Evolutionary conservation across 2,329 filamentous ascomycete genomes (phyloP).

Genomic region (Colletotrichum ledebouriae): DNA sequence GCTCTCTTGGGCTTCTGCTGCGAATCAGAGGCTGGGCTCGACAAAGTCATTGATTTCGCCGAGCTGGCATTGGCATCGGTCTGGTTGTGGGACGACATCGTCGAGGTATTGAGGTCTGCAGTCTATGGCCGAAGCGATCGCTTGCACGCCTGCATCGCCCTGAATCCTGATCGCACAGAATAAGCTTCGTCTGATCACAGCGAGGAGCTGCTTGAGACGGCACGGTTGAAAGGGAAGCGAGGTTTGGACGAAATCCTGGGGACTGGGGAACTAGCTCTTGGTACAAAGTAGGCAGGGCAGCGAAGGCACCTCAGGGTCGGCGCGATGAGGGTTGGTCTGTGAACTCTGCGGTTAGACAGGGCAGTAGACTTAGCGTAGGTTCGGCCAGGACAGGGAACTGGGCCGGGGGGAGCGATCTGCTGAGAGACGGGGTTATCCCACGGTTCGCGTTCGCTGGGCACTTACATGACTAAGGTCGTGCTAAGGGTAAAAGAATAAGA

Average conservation of each 20-base stretch:
- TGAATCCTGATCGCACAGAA: conserved; percentile 7
- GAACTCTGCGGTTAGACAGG: conserved; percentile 39
- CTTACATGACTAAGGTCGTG: conserved; percentile 30
- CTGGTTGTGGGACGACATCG: conserved; percentile 25
- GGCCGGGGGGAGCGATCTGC: conserved; percentile 27
- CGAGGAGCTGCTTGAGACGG: conserved; percentile 5
- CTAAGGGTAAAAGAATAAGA: conserved; percentile 19
- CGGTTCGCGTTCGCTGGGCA: conserved; percentile 19
- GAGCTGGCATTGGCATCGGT: conserved; percentile 28
- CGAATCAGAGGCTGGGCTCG: conserved; percentile 39
- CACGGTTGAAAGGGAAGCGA: background rate
- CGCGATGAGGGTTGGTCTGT: conserved; percentile 39
- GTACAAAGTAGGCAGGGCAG: conserved; percentile 13
- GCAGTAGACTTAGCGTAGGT: conserved; percentile 25
- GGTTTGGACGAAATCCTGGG: conserved; percentile 29
- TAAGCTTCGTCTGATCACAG: conserved; percentile 6
- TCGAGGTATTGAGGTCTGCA: conserved; percentile 6
- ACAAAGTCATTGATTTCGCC: conserved; percentile 25
- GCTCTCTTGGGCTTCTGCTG: conserved; percentile 57
- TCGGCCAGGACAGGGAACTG: conserved; percentile 30
- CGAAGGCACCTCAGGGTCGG: conserved; percentile 20
- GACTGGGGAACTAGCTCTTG: conserved; percentile 12
- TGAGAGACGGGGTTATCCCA: conserved; percentile 32
- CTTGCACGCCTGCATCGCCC: conserved; percentile 33
- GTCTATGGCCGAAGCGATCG: conserved; percentile 27